phyloP scores from a whole-genome alignment of 441 rosid species.

The Syzygium syzygioides region DNA sequence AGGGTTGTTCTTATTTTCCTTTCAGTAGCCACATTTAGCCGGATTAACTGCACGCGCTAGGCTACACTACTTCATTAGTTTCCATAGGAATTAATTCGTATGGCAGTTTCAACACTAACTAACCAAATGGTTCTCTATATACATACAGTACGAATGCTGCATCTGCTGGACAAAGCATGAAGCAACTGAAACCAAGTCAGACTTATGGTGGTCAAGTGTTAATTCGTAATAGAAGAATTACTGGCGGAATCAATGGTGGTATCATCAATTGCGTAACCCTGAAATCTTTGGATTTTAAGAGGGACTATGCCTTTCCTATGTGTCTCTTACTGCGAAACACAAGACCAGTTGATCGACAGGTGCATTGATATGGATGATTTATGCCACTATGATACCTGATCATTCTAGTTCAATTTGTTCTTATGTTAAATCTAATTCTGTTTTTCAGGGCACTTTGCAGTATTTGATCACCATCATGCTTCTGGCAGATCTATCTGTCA shows the following conservation, averaged over 20 bases:
- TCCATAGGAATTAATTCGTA: not conserved
- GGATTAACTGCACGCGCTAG: not conserved
- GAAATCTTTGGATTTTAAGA: conserved; percentile 64
- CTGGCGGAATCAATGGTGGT: conserved; percentile 91
- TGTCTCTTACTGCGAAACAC: conserved; percentile 82
- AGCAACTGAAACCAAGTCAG: conserved; percentile 54
- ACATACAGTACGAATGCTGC: conserved; percentile 41
- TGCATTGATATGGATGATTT: conserved; percentile 20
- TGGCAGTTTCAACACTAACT: not conserved
- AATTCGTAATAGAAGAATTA: conserved; percentile 80
- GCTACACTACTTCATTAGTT: not conserved
- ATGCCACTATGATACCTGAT: not conserved
- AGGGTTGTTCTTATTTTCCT: not conserved
- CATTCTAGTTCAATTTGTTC: not conserved
- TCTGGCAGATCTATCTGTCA: conserved; percentile 78
- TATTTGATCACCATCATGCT: conserved; percentile 78
- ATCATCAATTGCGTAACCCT: conserved; percentile 68
- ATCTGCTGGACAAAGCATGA: conserved; percentile 31
- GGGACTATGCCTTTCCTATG: conserved; percentile 74
- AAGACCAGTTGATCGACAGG: conserved; percentile 94
- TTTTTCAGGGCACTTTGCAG: conserved; percentile 75
- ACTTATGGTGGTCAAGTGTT: conserved; percentile 56
- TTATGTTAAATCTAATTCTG: conserved; percentile 12
- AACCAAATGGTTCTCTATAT: conserved; percentile 10
- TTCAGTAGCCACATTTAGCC: not conserved